Conservation (phyloP, 2,329 filamentous ascomycete genomes). For the Myriosclerotinia curreyana region DNA sequence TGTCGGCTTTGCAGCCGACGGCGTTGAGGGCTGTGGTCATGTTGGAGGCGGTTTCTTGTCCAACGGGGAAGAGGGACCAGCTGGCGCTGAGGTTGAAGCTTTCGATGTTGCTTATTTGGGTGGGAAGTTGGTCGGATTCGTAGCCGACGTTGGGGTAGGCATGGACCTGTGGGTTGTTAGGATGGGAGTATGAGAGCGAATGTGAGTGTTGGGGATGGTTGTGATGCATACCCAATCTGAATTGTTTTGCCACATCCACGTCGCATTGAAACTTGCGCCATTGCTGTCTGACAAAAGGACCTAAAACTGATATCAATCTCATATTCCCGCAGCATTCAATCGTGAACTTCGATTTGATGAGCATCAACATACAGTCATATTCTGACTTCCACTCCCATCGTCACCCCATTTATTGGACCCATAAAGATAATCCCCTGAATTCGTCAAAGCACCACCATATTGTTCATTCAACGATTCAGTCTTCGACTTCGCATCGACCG, state of each 20-base stretch:
- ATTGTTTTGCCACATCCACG: constrained; percentile 17
- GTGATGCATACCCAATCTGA: constrained; percentile 9
- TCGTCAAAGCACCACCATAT: constrained; percentile 15
- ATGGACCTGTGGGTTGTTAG: constrained; percentile 13
- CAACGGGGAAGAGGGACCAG: constrained; percentile 9
- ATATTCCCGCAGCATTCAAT: not conserved
- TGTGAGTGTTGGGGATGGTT: not conserved
- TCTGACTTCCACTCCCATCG: constrained; percentile 20
- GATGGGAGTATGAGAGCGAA: not conserved
- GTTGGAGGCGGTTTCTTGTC: not conserved
- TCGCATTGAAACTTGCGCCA: constrained; percentile 21
- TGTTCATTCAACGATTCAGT: constrained; percentile 4
- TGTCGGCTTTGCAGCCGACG: constrained; percentile 19
- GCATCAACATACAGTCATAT: constrained; percentile 16
- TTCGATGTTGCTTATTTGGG: constrained; percentile 18
- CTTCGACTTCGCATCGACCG: not conserved
- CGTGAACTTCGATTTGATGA: not conserved
- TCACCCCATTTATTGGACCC: constrained; percentile 20
- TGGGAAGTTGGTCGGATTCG: constrained; percentile 16
- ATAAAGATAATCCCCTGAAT: constrained; percentile 12
- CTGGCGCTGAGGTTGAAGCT: constrained; percentile 23
- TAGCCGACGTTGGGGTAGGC: constrained; percentile 19
- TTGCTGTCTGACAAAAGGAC: constrained; percentile 12
- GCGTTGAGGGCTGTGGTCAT: constrained; percentile 2
- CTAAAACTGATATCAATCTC: not conserved